Base-by-base conservation (phyloP, 805 yeast genomes). In the Candida cerambycidarum region DNA sequence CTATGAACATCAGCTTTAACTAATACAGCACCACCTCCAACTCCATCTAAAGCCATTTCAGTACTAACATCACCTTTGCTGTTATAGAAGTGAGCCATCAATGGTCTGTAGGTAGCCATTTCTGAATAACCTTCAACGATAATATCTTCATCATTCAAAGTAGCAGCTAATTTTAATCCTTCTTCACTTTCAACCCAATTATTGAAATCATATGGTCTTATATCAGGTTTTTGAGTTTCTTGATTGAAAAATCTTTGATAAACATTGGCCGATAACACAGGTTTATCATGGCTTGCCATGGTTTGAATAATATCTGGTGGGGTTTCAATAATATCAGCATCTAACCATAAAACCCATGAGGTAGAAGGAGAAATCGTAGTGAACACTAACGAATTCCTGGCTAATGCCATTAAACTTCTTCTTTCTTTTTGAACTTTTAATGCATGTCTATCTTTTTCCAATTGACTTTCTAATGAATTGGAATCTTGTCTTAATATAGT, bases 1-100 rank as follows among this genome's bases (percentile, higher is more conserved):
- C 99, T 78, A 66, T 93, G 99, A 41, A 93, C 99, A 53, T 90
- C 97, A 9, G 97, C 96, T 60, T 92, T 89, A 23, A 93, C 99
- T 67, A 93, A 63, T 24, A 95, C 82, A 32, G 97, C 95, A 16
- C 97, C 96, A 49, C 97, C 98, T 41, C 99, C 99, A 44, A 93
- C 98, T 61, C 99, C 99, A 62, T 93, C 98, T 46, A 93, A 74
- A 35, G 78, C 79, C 86, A 93, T 84, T 58, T 83, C 92, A 3
- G 82, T 76, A 51, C 75, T 71, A 10, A 58, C 46, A 44, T 82
- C 83, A 19, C 85, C 93, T 6, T 72, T 67, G 4, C 81, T 66
- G 55, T 85, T 85, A 63, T 85, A 86, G 61, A 81, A 79, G 57
- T 84, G 82, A 0, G 96, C 98, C 99, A 93, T 93, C 54, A 93